These are phyloP conservation scores for Penicillium sp. DNA, from an alignment of 2,329 filamentous ascomycete genomes.

Conservation along the genomic window DNA sequence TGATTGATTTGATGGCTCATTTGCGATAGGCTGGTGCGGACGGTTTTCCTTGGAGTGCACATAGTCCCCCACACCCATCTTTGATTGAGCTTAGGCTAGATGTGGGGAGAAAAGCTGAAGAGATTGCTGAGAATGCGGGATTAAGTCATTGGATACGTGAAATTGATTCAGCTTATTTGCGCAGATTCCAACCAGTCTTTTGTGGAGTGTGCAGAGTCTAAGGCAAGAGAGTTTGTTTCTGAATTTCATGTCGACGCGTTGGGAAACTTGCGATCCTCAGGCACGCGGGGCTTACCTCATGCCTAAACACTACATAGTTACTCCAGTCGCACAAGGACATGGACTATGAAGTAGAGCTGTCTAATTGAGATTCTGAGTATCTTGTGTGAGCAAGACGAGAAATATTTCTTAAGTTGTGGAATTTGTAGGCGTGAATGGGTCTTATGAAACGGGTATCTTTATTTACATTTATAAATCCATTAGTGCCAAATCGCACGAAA, in stretches of 20 bases:
- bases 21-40: conserved; percentile 32
- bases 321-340: not conserved
- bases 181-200: not conserved
- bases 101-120: conserved; percentile 3
- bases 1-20: conserved; percentile 30
- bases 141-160: not conserved
- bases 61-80: conserved; percentile 50
- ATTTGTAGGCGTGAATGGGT: not conserved
- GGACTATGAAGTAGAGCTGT: not conserved
- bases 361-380: not conserved
- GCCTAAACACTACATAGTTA: not conserved
- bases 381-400: not conserved
- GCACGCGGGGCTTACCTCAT: conserved; percentile 29
- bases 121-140: not conserved
- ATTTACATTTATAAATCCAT: not conserved
- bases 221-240: conserved; percentile 1
- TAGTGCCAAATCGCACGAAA: not conserved
- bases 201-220: not conserved
- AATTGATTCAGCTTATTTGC: not conserved
- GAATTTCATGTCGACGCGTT: conserved; percentile 20
- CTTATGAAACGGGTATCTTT: not conserved
- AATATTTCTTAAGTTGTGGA: not conserved
- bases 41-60: conserved; percentile 45
- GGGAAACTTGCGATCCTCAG: conserved; percentile 17
- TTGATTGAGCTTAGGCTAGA: conserved; percentile 15